Conservation (phyloP, 768 basidiomycete genomes). For the Mycena venus region DNA sequence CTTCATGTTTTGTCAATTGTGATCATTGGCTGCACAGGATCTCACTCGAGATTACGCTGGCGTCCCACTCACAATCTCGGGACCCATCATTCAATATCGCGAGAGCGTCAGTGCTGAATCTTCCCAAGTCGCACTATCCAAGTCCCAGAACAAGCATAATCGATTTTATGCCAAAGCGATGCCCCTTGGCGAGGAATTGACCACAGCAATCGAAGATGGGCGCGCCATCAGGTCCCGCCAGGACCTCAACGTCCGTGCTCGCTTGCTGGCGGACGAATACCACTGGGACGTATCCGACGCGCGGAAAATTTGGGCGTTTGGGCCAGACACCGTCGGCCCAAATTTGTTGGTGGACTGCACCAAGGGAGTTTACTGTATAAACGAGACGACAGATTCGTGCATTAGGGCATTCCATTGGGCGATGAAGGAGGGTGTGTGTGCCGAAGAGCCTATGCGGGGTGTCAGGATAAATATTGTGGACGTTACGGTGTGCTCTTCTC, state of each 20-base stretch:
- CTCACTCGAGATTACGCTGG: conserved; percentile 99
- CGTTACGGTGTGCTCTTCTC: conserved; percentile 77
- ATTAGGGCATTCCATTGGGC: conserved; percentile 99
- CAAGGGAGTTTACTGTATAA: conserved; percentile 98
- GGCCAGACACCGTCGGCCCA: conserved; percentile 96
- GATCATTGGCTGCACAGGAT: conserved; percentile 67
- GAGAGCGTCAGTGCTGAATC: conserved; percentile 98
- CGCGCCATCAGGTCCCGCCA: conserved; percentile 87
- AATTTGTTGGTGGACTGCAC: conserved; percentile 98
- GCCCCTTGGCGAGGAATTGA: conserved; percentile 94
- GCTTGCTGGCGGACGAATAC: conserved; percentile 94
- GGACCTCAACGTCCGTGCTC: conserved; percentile 97
- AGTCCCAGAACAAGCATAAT: conserved; percentile 99
- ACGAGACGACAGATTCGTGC: conserved; percentile 99
- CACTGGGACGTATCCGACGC: conserved; percentile 99
- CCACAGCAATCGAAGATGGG: conserved; percentile 91
- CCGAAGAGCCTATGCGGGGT: conserved; percentile 99
- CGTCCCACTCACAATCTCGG: conserved; percentile 97
- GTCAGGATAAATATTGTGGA: conserved; percentile 95
- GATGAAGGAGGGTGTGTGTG: conserved; percentile 95
- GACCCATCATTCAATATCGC: conserved; percentile 96
- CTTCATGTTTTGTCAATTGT: background rate
- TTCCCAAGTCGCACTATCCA: conserved; percentile 94
- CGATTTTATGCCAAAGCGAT: conserved; percentile 93
- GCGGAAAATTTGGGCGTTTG: conserved; percentile 99